These are phyloP conservation scores for Gaeumannomyces sp. DNA, from an alignment of 2,329 filamentous ascomycete genomes.

Conservation along the genomic window DNA sequence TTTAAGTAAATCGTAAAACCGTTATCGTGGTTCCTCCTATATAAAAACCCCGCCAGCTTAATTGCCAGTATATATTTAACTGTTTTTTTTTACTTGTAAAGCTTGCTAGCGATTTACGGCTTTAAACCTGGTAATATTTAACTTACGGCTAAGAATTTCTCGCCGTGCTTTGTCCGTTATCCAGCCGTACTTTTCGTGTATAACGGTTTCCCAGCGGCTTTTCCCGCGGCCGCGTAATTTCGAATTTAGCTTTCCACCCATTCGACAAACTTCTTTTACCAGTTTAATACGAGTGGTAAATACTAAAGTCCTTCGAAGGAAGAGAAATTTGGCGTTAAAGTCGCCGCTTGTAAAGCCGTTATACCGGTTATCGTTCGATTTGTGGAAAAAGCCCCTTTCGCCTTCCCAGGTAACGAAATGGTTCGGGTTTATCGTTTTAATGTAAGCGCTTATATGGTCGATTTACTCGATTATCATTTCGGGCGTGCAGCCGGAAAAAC, in stretches of 20 bases:
- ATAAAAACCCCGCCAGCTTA: slow-evolving; percentile 44
- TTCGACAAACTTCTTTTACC: slow-evolving; percentile 3
- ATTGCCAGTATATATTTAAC: slow-evolving; percentile 52
- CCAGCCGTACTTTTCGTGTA: slow-evolving; percentile 72
- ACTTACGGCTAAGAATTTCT: neutral
- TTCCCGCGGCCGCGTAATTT: slow-evolving; percentile 12
- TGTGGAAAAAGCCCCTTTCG: slow-evolving; percentile 31
- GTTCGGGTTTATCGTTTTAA: slow-evolving; percentile 25
- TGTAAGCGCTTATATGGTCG: slow-evolving; percentile 9
- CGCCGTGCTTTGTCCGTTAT: slow-evolving; percentile 34
- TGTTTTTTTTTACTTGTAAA: slow-evolving; percentile 39
- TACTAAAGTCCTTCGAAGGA: slow-evolving; percentile 44
- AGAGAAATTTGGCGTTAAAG: slow-evolving; percentile 7
- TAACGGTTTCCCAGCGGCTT: slow-evolving; percentile 53
- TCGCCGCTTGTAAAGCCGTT: slow-evolving; percentile 8
- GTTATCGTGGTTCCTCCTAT: slow-evolving; percentile 48
- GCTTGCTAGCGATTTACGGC: slow-evolving; percentile 44
- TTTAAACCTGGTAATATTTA: slow-evolving; percentile 31
- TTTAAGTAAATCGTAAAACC: slow-evolving; percentile 59
- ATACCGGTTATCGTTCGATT: slow-evolving; percentile 4
- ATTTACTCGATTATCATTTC: neutral
- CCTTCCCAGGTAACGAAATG: slow-evolving; percentile 61
- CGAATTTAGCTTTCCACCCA: slow-evolving; percentile 13
- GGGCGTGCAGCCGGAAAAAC: neutral
- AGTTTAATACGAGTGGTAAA: slow-evolving; percentile 41